Conservation (phyloP, 2,329 filamentous ascomycete species). For the Phyllosticta capitalensis region DNA sequence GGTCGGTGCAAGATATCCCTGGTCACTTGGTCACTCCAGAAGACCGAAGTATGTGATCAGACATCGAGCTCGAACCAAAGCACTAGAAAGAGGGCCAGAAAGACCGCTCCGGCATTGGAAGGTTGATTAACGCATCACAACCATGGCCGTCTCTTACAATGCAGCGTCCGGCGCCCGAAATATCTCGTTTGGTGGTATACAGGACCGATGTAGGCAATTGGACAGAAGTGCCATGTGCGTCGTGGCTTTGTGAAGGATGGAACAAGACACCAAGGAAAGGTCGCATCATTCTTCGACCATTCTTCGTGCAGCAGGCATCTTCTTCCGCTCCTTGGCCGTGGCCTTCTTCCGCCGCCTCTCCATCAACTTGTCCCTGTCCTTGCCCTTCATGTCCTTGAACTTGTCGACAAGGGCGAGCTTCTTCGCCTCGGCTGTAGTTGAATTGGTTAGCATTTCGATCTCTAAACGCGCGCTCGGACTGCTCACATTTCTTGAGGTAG, state of each 20-base stretch:
- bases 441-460: constrained; percentile 14
- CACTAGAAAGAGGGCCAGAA: background rate
- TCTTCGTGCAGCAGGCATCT: constrained; percentile 32
- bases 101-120: background rate
- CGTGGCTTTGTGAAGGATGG: background rate
- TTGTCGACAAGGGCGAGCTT: constrained; percentile 7
- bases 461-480: background rate
- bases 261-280: background rate
- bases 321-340: constrained; percentile 69
- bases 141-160: background rate
- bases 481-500: constrained; percentile 68
- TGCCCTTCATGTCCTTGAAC: constrained; percentile 9
- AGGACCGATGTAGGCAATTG: background rate
- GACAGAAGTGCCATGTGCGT: background rate
- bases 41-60: background rate
- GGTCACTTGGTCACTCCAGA: background rate
- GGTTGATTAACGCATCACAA: background rate
- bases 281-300: background rate
- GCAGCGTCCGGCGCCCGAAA: background rate
- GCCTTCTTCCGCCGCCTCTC: constrained; percentile 87
- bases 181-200: background rate
- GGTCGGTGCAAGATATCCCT: background rate
- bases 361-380: constrained; percentile 67
- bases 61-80: background rate
- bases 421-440: constrained; percentile 46